These are phyloP conservation scores for Dillenia suffruticosa DNA, from an alignment of 164 flowering plant species.

Conservation along the genomic window DNA sequence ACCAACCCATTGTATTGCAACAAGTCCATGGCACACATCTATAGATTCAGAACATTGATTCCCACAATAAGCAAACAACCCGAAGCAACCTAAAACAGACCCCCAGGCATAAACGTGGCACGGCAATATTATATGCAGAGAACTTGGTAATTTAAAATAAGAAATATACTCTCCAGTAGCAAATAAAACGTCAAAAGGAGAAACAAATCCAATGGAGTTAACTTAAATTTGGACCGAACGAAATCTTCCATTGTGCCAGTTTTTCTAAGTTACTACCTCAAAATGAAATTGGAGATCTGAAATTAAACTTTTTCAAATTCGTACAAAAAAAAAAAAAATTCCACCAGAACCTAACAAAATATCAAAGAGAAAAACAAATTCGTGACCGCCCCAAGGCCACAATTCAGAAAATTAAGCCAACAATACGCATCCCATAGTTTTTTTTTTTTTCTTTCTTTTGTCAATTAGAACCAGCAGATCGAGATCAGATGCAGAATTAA, in stretches of 20 bases:
- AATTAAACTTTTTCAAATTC: background rate
- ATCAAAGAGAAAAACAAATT: background rate
- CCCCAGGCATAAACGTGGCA: too few relatives aligned
- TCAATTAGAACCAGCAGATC: background rate
- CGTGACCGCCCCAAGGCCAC: background rate
- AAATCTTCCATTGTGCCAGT: too few relatives aligned
- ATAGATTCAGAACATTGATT: too few relatives aligned
- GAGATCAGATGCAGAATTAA: background rate
- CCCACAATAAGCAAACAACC: too few relatives aligned
- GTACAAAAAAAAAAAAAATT: background rate
- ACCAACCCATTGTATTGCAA: background rate
- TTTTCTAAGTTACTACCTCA: background rate
- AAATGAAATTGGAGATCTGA: background rate
- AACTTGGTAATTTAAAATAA: too few relatives aligned
- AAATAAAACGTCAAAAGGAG: too few relatives aligned
- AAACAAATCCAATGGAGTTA: too few relatives aligned
- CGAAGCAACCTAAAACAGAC: too few relatives aligned
- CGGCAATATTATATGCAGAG: too few relatives aligned
- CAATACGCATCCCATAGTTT: background rate
- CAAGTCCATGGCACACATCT: background rate
- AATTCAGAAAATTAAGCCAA: background rate
- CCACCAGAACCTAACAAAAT: background rate
- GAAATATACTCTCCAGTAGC: too few relatives aligned
- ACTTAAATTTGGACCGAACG: too few relatives aligned
- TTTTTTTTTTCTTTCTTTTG: too few relatives aligned